phyloP scores from a whole-genome alignment of 2,329 filamentous ascomycete species.

The Metarhizium sp. region DNA sequence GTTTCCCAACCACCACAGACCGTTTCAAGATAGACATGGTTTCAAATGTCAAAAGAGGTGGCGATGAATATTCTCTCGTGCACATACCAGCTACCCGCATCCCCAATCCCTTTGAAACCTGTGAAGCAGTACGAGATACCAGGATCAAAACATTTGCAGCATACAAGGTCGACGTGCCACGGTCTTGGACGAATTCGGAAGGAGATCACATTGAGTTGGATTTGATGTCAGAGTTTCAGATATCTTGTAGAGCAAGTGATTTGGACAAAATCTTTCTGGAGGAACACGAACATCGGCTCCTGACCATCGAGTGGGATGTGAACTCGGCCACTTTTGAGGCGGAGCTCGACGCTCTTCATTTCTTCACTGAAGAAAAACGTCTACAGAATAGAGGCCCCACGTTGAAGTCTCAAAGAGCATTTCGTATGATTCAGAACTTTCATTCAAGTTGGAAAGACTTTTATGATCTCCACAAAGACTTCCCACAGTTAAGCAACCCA shows the following conservation, averaged over 20 bases:
- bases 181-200: slow-evolving; percentile 17
- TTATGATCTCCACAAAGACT: slow-evolving; percentile 16
- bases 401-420: slow-evolving; percentile 16
- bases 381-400: slow-evolving; percentile 11
- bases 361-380: slow-evolving; percentile 13
- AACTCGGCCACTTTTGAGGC: slow-evolving; percentile 21
- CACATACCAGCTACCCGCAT: slow-evolving; percentile 17
- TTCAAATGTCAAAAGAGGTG: slow-evolving; percentile 9
- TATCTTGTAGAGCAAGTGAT: slow-evolving; percentile 34
- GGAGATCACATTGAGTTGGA: slow-evolving; percentile 25
- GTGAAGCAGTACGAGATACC: slow-evolving; percentile 1
- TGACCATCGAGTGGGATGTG: slow-evolving; percentile 19
- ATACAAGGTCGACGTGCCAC: slow-evolving; percentile 24
- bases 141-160: slow-evolving; percentile 17
- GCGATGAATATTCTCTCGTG: slow-evolving; percentile 15
- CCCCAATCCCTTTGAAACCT: slow-evolving; percentile 21
- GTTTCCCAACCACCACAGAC: slow-evolving; percentile 19
- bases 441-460: slow-evolving; percentile 10
- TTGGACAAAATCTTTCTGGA: slow-evolving; percentile 10
- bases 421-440: slow-evolving; percentile 25
- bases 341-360: slow-evolving; percentile 20
- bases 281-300: slow-evolving; percentile 8
- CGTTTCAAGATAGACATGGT: slow-evolving; percentile 19
- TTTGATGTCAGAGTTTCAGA: slow-evolving; percentile 56
- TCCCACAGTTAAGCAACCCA: slow-evolving; percentile 26